Evolutionary conservation across 1,284 basidiomycete genomes (phyloP).

Genomic region (Ceratobasidium sp.): DNA sequence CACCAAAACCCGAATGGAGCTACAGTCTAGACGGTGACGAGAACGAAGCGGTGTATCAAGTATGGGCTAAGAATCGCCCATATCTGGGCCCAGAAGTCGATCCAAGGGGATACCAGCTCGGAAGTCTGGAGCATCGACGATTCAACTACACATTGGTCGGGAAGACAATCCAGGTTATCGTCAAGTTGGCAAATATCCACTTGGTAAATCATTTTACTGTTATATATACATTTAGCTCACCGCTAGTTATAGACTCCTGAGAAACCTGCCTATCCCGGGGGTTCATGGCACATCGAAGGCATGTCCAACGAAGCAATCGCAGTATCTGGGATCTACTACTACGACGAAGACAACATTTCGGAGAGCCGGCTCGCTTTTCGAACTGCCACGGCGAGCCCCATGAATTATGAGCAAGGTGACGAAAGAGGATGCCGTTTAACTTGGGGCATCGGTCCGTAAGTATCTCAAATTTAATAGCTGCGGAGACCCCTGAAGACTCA

Average conservation of each 20-base stretch:
- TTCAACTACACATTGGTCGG: conserved; percentile 60
- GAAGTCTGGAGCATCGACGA: conserved; percentile 53
- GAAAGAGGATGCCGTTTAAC: conserved; percentile 3
- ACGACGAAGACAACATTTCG: conserved; percentile 49
- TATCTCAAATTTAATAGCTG: background rate
- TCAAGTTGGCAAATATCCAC: conserved; percentile 65
- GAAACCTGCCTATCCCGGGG: conserved; percentile 56
- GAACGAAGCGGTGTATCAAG: conserved; percentile 45
- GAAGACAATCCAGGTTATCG: conserved; percentile 65
- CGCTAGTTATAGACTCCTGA: conserved; percentile 60
- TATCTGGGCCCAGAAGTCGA: conserved; percentile 50
- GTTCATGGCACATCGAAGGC: conserved; percentile 60
- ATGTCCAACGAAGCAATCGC: conserved; percentile 66
- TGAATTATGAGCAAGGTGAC: conserved; percentile 18
- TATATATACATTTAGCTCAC: background rate
- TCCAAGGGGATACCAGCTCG: conserved; percentile 10
- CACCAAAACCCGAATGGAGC: background rate
- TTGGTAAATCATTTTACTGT: conserved; percentile 58
- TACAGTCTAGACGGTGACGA: conserved; percentile 52
- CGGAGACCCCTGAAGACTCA: no score
- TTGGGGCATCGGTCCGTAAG: conserved; percentile 38
- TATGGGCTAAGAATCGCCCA: conserved; percentile 18
- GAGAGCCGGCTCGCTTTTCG: conserved; percentile 41
- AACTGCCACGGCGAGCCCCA: conserved; percentile 8
- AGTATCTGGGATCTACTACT: conserved; percentile 62